phyloP scores from a whole-genome alignment of 345 rosid species.

The Geranium brycei region DNA sequence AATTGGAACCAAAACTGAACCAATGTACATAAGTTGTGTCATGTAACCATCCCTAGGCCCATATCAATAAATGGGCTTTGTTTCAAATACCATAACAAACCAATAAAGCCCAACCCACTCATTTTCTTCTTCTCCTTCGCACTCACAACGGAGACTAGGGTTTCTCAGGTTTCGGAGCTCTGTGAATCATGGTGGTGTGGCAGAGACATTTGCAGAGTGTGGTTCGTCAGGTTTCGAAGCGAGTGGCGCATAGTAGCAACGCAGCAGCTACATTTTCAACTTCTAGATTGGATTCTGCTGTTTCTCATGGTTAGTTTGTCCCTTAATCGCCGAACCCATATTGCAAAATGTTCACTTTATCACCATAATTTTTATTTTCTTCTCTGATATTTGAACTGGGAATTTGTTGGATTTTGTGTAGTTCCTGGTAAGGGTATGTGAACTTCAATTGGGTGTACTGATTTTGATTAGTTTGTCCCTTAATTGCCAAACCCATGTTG shows the following conservation, averaged over 20 bases:
- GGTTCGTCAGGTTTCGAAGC: slow-evolving; percentile 35
- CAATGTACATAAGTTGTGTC: too few species aligned
- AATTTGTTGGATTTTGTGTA: too few species aligned
- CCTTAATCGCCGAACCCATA: neutral
- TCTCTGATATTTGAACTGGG: neutral
- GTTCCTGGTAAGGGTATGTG: neutral
- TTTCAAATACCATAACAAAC: too few species aligned
- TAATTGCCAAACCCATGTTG: neutral
- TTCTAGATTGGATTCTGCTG: slow-evolving; percentile 18
- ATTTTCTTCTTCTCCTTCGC: too few species aligned
- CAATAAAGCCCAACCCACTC: too few species aligned
- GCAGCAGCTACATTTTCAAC: slow-evolving; percentile 18
- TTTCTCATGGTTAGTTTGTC: slow-evolving; percentile 24
- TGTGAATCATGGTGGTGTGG: slow-evolving; percentile 50
- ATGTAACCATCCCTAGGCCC: too few species aligned
- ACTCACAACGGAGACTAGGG: too few species aligned
- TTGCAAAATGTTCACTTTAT: neutral
- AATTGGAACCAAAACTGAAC: too few species aligned
- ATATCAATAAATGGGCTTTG: too few species aligned
- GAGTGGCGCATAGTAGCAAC: slow-evolving; percentile 23
- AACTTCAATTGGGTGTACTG: slow-evolving; percentile 3
- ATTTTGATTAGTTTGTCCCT: slow-evolving; percentile 1
- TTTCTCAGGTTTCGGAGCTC: neutral
- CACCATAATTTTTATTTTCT: neutral
- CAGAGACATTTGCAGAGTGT: slow-evolving; percentile 45